Conservation (phyloP, 148 eudicot species). For the Camellia japonica region DNA sequence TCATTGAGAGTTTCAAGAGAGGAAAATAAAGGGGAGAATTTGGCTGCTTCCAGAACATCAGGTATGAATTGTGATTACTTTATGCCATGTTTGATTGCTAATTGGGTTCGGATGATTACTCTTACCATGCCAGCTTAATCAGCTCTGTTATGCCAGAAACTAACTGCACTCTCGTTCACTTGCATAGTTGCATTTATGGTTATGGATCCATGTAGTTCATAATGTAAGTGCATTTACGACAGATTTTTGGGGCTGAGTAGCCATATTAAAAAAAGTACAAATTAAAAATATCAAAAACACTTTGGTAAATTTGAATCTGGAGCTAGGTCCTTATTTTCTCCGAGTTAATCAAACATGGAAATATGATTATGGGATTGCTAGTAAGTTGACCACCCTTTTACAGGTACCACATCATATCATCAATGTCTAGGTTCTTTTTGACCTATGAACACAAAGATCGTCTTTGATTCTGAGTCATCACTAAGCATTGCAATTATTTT, state of each 20-base stretch:
- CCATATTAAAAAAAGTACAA: neutral
- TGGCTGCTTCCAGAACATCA: conserved; percentile 48
- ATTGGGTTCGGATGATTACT: neutral
- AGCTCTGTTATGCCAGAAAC: neutral
- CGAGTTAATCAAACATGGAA: no score
- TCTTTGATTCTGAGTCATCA: neutral
- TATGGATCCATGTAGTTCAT: neutral
- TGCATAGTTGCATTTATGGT: neutral
- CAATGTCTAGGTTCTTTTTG: no score
- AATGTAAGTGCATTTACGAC: neutral
- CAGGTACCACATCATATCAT: no score
- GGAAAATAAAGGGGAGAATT: conserved; percentile 30
- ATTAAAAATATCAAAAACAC: neutral
- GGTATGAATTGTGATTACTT: conserved; percentile 26
- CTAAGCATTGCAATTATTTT: neutral
- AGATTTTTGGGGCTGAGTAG: neutral
- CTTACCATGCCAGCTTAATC: neutral
- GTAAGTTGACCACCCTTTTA: no score
- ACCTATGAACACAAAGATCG: no score
- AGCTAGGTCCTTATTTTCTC: no score
- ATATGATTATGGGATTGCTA: no score
- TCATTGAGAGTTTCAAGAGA: conserved; percentile 49
- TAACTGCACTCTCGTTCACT: neutral
- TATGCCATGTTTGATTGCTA: neutral
- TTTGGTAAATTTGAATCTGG: neutral